phyloP scores from a whole-genome alignment of 1,284 basidiomycete genomes.

The Ganoderma sinense region DNA sequence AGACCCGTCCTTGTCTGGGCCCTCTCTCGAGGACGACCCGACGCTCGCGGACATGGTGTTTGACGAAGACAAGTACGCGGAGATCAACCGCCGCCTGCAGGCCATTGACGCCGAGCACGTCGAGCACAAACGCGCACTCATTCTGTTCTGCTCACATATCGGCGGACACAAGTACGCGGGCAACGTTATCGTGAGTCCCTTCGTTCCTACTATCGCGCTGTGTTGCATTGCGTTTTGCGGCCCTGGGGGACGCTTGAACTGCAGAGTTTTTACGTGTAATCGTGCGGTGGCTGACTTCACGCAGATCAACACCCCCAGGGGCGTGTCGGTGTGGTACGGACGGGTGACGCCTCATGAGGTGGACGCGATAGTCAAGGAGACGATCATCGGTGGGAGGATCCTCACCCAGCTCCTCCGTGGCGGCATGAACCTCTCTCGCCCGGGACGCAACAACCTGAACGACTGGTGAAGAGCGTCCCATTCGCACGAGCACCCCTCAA shows the following conservation, averaged over 20 bases:
- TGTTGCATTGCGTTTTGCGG: too few species aligned
- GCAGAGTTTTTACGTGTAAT: not conserved
- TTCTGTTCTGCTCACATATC: slow-evolving; percentile 88
- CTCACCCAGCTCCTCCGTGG: slow-evolving; percentile 86
- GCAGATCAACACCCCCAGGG: slow-evolving; percentile 88
- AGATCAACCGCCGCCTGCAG: slow-evolving; percentile 58
- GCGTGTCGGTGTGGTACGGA: slow-evolving; percentile 91
- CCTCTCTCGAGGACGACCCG: slow-evolving; percentile 61
- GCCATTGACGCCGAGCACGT: slow-evolving; percentile 52
- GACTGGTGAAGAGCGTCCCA: slow-evolving; percentile 64
- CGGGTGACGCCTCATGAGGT: slow-evolving; percentile 90
- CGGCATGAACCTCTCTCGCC: slow-evolving; percentile 76
- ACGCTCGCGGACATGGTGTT: slow-evolving; percentile 52
- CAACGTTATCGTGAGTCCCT: slow-evolving; percentile 81
- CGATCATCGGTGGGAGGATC: slow-evolving; percentile 84
- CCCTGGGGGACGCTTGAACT: too few species aligned
- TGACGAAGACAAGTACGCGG: slow-evolving; percentile 47
- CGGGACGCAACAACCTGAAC: slow-evolving; percentile 70
- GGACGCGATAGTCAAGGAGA: slow-evolving; percentile 86
- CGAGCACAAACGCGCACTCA: slow-evolving; percentile 65
- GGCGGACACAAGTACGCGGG: slow-evolving; percentile 94
- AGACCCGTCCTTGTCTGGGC: slow-evolving; percentile 62
- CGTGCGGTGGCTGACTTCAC: not conserved
- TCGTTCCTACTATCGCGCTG: not conserved
- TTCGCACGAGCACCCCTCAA: slow-evolving; percentile 5